These are phyloP conservation scores for Achaetomiella virescens DNA, from an alignment of 495 filamentous ascomycete genomes.

Conservation along the genomic window DNA sequence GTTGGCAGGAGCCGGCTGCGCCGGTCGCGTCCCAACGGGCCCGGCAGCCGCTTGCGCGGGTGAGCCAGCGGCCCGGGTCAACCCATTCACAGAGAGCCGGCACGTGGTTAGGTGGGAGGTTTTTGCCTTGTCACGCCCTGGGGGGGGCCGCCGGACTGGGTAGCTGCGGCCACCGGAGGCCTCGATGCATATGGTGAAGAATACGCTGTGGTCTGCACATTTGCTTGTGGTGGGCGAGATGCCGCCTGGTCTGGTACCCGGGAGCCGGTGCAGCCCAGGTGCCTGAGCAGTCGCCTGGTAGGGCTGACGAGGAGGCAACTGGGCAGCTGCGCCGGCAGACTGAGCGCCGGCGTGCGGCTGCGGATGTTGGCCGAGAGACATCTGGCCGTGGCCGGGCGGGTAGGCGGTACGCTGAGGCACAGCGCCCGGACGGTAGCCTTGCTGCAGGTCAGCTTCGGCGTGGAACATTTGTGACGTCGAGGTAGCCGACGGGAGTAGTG, in stretches of 20 bases:
- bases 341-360: conserved; percentile 20
- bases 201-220: conserved; percentile 34
- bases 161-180: conserved; percentile 20
- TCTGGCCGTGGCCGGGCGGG: conserved; percentile 18
- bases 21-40: conserved; percentile 4
- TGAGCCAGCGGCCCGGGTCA: conserved; percentile 13
- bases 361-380: conserved; percentile 22
- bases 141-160: conserved; percentile 15
- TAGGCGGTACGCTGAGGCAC: conserved; percentile 24
- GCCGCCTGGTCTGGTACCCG: conserved; percentile 13
- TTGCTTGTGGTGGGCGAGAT: conserved; percentile 27
- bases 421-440: conserved; percentile 21
- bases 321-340: conserved; percentile 17
- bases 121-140: conserved; percentile 18
- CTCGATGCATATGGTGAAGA: conserved; percentile 40
- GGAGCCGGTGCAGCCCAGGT: conserved; percentile 28
- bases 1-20: conserved; percentile 9
- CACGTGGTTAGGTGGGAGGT: conserved; percentile 6
- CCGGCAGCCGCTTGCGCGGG: conserved; percentile 5
- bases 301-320: conserved; percentile 22
- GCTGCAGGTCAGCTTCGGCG: conserved; percentile 15
- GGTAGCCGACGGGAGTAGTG: conserved; percentile 21
- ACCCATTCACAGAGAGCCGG: conserved; percentile 18
- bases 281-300: conserved; percentile 28
- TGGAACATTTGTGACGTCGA: conserved; percentile 29